phyloP scores from a whole-genome alignment of 768 basidiomycete genomes.

The Trametes cubensis region DNA sequence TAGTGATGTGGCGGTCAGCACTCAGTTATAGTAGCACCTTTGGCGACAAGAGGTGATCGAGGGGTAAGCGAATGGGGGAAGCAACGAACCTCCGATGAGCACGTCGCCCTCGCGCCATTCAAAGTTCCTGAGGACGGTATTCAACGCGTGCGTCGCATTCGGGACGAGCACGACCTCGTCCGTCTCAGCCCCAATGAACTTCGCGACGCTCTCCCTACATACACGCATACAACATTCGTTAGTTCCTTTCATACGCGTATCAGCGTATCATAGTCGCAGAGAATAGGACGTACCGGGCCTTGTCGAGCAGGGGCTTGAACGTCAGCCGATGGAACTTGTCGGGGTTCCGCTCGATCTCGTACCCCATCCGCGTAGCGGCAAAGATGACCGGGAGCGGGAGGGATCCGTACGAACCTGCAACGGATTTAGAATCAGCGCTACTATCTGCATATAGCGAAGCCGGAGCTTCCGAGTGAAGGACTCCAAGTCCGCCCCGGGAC shows the following conservation, averaged over 20 bases:
- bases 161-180: slow-evolving; percentile 63
- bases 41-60: no score
- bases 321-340: slow-evolving; percentile 26
- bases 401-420: slow-evolving; percentile 28
- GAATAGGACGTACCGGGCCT: slow-evolving; percentile 15
- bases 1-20: background rate
- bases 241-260: background rate
- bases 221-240: slow-evolving; percentile 29
- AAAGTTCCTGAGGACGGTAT: slow-evolving; percentile 68
- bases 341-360: slow-evolving; percentile 25
- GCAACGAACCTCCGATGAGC: slow-evolving; percentile 44
- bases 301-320: slow-evolving; percentile 15
- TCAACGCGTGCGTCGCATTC: slow-evolving; percentile 67
- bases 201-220: slow-evolving; percentile 49
- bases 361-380: slow-evolving; percentile 3
- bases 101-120: slow-evolving; percentile 69
- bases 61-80: background rate
- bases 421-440: background rate
- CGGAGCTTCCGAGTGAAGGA: no score
- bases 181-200: slow-evolving; percentile 50
- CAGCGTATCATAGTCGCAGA: no score
- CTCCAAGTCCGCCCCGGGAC: background rate
- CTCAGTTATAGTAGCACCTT: no score
- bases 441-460: background rate
- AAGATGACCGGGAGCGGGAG: slow-evolving; percentile 26